Evolutionary conservation across 768 basidiomycete genomes (phyloP).

Genomic region (Podaxis sp.): DNA sequence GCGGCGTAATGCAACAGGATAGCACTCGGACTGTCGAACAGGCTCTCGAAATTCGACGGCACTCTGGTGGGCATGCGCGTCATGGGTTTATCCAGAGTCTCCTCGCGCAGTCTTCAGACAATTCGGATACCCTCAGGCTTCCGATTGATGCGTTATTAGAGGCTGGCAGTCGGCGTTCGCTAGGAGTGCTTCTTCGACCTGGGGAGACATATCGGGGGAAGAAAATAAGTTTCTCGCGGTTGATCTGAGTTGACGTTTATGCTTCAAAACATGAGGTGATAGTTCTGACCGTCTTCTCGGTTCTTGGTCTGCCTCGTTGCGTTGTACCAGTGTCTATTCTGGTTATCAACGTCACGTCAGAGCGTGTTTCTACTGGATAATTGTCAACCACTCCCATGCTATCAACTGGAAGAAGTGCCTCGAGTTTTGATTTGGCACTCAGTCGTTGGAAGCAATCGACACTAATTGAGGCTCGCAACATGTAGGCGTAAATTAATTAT

Average conservation of each 20-base stretch:
- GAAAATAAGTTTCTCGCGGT: not conserved
- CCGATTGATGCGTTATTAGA: not conserved
- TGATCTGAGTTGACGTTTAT: not conserved
- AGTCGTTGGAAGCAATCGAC: not conserved
- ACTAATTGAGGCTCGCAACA: not conserved
- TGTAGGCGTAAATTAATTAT: not conserved
- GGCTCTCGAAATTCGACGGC: not conserved
- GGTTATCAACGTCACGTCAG: not conserved
- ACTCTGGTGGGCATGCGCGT: not conserved
- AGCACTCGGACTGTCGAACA: not conserved
- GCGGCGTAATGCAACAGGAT: not conserved
- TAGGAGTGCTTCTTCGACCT: not conserved
- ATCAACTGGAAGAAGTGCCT: not conserved
- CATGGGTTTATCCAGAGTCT: not conserved
- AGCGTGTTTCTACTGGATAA: not conserved
- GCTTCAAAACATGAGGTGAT: not conserved
- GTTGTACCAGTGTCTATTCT: not conserved
- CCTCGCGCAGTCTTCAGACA: not conserved
- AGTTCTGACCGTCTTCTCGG: not conserved
- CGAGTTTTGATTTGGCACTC: not conserved
- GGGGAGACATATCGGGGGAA: not conserved
- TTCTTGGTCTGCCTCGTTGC: not conserved
- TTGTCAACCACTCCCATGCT: not conserved
- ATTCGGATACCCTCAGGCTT: not conserved
- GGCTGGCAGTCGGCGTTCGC: not conserved